Base-by-base conservation (phyloP, 2,329 filamentous ascomycete species). In the Colletotrichum lini region DNA sequence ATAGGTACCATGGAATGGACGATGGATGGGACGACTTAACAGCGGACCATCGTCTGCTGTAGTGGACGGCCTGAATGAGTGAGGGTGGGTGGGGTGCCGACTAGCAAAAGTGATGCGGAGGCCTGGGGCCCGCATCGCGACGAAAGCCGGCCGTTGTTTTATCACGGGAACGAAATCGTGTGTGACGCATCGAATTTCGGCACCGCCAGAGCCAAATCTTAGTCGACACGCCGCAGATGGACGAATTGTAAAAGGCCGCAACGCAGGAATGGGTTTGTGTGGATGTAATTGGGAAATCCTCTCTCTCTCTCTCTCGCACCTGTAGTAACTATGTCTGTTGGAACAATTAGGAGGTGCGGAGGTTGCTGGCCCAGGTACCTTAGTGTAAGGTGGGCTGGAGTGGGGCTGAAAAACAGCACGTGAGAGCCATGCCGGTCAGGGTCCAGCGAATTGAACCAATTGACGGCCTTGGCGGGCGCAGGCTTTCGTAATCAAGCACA, bases 401-500 rank as follows among this genome's bases (percentile, higher is more conserved):
- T 10, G 56, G 35, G 60, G 35, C 15, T 12, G 13, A 0, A 52
- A 53, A 38, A 58, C 38, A 45, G 42, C 64, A 71, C 58, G 68
- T 71, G 68, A 71, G 65, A 40, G 40, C 26, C 57, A 62, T 63
- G 57, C 65, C 50, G 53, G 45, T 12, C 57, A 38, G 38, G n/a
- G 5, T 38, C 38, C 49, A 53, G 12, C 44, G 3, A 21, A 40
- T 58, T 23, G 16, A 21, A 30, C 68, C 57, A 71, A 58, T 71
- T 35, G 42, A 40, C 52, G 38, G n/a, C 21, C 58, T 71, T 67
- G 64, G 52, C 64, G 50, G 68, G 52, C 58, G 52, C 52, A 49
- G 26, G 58, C 52, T 71, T 67, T 68, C 68, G 64, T 68, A 71
- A 71, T 67, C 52, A 58, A 56, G 53, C 57, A 57, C 65, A 38